Evolutionary conservation across 805 yeast species (phyloP), one percentile per base, ranked within the genome.

Genomic region (Ogataea dorogensis): DNA sequence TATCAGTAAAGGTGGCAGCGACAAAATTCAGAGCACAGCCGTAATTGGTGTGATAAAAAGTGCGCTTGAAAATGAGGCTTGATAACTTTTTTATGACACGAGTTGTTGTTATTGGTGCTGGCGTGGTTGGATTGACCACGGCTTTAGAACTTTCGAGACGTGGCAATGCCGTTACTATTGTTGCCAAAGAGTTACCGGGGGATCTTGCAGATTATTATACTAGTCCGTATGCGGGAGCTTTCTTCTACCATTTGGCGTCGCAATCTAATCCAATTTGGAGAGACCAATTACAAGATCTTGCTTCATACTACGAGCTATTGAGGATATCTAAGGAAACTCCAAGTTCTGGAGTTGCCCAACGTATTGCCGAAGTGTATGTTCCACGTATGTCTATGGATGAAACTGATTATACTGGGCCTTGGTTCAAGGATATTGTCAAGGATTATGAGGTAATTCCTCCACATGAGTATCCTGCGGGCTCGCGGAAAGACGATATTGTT

Each of bases 1-100:
- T 1, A 81, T 93, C 23, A 79, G 95, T 12, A 80, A 78, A 57
- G 99, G 98, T 7, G 97, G 98, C 2, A 85, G 80, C 54, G 96
- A 89, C 42, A 84, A 81, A 58, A 75, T 93, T 20, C 97, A 91
- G 55, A 75, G 86, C 28, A 84, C 93, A 53, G 97, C 96, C 2
- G 79, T 85, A 36, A 81, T 93, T 37, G 96, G 96, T 0, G 86
- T 81, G 5, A 77, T 93, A 21, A 89, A 88, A 59, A 64, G 64
- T 11, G 81, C 86, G 0, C 60, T 81, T 63, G 83, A 77, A 46
- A 40, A 59, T 32, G 68, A 70, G 47, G 64, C 55, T 4, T 48
- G 21, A 17, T 14, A 14, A 16, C 15, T 8, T 21, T 9, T 3
- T 17, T n/a, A 12, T 24, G 17, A 24, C 24, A 10, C 34, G 30